Evolutionary conservation across 768 basidiomycete species (phyloP), one percentile per base, ranked within the genome.

Genomic region (Pleurotus djamor): DNA sequence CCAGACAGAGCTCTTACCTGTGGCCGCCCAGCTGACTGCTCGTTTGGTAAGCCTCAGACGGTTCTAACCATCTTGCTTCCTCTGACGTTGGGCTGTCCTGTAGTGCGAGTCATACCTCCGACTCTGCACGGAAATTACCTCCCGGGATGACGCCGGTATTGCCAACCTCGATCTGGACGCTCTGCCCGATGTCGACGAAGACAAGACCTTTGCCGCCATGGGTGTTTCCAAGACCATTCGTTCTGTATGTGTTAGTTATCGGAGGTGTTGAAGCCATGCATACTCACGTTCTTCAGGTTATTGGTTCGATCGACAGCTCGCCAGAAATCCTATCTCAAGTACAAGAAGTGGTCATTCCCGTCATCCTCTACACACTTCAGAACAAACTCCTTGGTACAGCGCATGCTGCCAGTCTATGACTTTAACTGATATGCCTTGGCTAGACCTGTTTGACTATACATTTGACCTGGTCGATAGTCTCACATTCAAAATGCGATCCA

Each of bases 151-250:
- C 28, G 69, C 72, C n/a, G 78, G 79, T 9, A 69, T 70, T 33
- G 74, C 78, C 3, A 79, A 78, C 54, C 73, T 80, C 12, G 86
- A 88, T 61, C 67, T 87, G 36, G 90, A 90, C 33, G 65, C 79
- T 2, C 69, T 87, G 63, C 73, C 70, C 10, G 83, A 84, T 44
- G 75, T 69, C n/a, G 88, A 90, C 57, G 91, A 93, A 57, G 91
- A 94, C 71, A 95, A 94, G 78, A 86, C 88, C 1, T 91, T 92
- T 61, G 87, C 90, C 14, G 89, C 91, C 14, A 94, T 94, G 89
- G 91, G 91, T 48, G 82, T 94, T 33, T 83, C 91, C 1, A 92
- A 92, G 79, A 94, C 92, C 10, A 91, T 94, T 64, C 78, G 81
- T 59, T 92, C 91, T 13, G 91, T 89, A 60, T 21, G 17, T 58